Evolutionary conservation across 2,329 filamentous ascomycete genomes (phyloP).

Genomic region (Exophiala spinifera): DNA sequence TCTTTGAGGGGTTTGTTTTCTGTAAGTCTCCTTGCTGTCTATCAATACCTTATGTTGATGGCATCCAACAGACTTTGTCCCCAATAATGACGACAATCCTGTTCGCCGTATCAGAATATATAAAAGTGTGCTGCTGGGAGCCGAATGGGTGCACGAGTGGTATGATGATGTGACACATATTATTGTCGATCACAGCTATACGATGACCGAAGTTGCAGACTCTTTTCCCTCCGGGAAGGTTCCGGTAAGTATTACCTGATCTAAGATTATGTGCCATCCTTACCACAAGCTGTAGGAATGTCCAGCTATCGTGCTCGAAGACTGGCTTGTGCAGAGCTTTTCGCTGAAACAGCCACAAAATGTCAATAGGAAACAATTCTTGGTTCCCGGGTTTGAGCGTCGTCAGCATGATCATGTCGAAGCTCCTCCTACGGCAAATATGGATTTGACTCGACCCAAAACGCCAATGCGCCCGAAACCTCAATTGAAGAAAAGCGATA

Average conservation of each 20-base stretch:
- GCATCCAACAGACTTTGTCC: conserved; percentile 63
- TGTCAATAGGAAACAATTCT: conserved; percentile 58
- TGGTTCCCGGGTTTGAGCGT: conserved; percentile 37
- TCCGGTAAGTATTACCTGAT: conserved; percentile 42
- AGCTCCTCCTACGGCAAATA: background rate
- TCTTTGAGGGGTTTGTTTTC: conserved; percentile 62
- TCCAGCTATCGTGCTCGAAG: conserved; percentile 55
- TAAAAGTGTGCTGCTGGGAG: conserved; percentile 73
- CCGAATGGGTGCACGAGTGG: conserved; percentile 63
- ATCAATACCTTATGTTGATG: conserved; percentile 4
- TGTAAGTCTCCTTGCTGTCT: conserved; percentile 39
- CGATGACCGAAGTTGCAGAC: conserved; percentile 13
- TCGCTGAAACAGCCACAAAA: conserved; percentile 58
- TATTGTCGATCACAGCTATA: conserved; percentile 64
- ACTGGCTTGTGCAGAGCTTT: conserved; percentile 68
- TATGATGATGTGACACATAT: conserved; percentile 41
- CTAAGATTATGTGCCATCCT: background rate
- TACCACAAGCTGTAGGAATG: conserved; percentile 5
- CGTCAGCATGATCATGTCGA: too few relatives aligned
- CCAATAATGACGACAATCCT: conserved; percentile 70
- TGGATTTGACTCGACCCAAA: too few relatives aligned
- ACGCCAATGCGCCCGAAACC: background rate
- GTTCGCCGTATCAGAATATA: conserved; percentile 68
- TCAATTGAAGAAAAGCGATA: background rate
- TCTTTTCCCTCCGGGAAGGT: conserved; percentile 7